Conservation (phyloP, 257 asterid species). For the Catharanthus roseus region DNA sequence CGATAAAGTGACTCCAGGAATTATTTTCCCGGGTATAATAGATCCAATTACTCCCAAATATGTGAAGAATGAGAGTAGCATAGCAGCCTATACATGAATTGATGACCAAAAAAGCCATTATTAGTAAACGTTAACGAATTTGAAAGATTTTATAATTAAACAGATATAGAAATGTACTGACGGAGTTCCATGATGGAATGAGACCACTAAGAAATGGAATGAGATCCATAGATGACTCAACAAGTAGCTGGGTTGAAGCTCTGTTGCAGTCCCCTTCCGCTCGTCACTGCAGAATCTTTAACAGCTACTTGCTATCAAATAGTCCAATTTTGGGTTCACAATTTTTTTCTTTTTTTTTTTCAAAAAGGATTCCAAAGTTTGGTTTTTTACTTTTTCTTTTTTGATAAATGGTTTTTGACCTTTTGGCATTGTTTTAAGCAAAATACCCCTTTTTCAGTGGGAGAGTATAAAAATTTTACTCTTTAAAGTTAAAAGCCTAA, state of each 20-base stretch:
- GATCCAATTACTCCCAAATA: conserved; percentile 81
- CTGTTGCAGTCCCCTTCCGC: conserved; percentile 9
- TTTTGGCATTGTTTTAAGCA: too few relatives aligned
- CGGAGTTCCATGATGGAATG: conserved; percentile 75
- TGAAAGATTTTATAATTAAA: background rate
- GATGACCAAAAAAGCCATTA: background rate
- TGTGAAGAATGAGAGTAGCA: conserved; percentile 50
- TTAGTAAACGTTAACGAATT: background rate
- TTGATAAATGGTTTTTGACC: too few relatives aligned
- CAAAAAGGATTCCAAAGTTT: too few relatives aligned
- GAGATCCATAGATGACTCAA: conserved; percentile 51
- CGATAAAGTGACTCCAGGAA: conserved; percentile 61
- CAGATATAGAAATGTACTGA: conserved; percentile 25
- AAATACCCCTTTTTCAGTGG: too few relatives aligned
- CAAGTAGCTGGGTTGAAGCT: background rate
- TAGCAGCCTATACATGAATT: conserved; percentile 39
- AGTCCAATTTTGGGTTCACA: too few relatives aligned
- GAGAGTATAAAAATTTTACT: too few relatives aligned
- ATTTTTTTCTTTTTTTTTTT: too few relatives aligned
- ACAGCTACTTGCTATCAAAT: background rate
- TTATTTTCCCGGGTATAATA: conserved; percentile 62
- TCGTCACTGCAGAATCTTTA: background rate
- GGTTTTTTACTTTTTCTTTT: too few relatives aligned
- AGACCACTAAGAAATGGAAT: conserved; percentile 33
- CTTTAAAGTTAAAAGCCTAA: too few relatives aligned